Percentiles rank a stretch among this genome's conserved stretches.
phyloP scores from a whole-genome alignment of 192 early-diverging fungal genomes.

The Coemansia sp. region DNA sequence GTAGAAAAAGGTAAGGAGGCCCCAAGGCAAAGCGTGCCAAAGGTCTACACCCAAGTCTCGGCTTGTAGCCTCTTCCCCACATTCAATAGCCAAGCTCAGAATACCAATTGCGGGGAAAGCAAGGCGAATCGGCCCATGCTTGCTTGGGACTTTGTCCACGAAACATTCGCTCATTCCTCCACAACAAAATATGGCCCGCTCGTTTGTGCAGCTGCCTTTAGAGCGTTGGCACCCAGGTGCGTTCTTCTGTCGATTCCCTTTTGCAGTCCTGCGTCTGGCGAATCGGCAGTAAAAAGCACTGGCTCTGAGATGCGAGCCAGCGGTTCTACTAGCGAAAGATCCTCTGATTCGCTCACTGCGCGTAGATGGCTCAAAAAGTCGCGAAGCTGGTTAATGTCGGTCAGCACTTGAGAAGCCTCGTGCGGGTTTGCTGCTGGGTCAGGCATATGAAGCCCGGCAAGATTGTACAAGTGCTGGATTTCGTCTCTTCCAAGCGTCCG shows the following conservation, averaged over 20 bases:
- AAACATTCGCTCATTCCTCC: no score
- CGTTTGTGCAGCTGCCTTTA: constrained; percentile 1
- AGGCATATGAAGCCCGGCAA: constrained; percentile 30
- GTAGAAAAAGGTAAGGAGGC: not conserved
- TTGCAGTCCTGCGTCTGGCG: constrained; percentile 11
- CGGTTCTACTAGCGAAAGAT: constrained; percentile 22
- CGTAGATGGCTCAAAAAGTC: constrained; percentile 42
- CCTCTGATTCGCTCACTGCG: constrained; percentile 15
- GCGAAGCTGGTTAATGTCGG: constrained; percentile 38
- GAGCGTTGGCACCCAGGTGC: constrained; percentile 11
- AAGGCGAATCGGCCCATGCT: no score
- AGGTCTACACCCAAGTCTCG: not conserved
- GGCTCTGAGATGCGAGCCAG: constrained; percentile 37
- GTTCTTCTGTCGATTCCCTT: not conserved
- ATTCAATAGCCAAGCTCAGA: constrained; percentile 24
- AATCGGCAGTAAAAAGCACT: constrained; percentile 14
- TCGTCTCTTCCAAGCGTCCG: constrained; percentile 1
- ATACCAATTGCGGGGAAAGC: no score
- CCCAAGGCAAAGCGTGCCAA: not conserved
- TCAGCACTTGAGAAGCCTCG: not conserved
- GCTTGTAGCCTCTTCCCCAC: not conserved
- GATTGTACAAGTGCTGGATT: constrained; percentile 21
- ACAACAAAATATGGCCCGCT: no score
- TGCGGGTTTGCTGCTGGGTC: constrained; percentile 5
- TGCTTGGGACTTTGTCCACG: no score